Conservation (phyloP, 305 asterid genomes). For the Solanum chacoense region DNA sequence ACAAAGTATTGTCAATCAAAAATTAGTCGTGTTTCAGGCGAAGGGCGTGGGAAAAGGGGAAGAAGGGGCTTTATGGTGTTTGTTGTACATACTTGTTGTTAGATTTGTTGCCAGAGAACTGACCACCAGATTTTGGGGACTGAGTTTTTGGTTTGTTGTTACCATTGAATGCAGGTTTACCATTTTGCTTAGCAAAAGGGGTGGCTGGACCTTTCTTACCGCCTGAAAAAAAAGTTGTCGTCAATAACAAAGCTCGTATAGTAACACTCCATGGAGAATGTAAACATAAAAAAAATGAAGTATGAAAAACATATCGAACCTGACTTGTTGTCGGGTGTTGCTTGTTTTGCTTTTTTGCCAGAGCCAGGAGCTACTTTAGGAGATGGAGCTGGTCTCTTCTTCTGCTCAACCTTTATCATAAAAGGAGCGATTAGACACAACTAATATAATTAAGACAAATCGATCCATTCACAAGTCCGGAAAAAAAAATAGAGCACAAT, state of each 20-base stretch:
- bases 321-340: slow-evolving; percentile 33
- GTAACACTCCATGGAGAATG: not conserved
- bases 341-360: slow-evolving; percentile 39
- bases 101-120: slow-evolving; percentile 4
- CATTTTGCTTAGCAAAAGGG: not conserved
- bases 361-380: slow-evolving; percentile 13
- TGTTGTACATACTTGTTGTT: slow-evolving; percentile 4
- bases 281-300: not conserved
- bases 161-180: not conserved
- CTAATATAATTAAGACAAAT: not conserved
- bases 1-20: not conserved
- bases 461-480: not conserved
- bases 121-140: slow-evolving; percentile 2
- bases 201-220: slow-evolving; percentile 5
- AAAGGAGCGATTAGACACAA: not conserved
- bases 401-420: not conserved
- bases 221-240: not conserved
- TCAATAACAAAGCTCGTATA: not conserved
- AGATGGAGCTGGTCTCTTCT: slow-evolving; percentile 39
- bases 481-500: not conserved
- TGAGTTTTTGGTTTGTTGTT: not conserved
- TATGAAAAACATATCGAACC: slow-evolving; percentile 11
- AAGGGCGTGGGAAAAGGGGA: not conserved
- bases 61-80: not conserved
- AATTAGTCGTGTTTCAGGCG: not conserved